Evolutionary conservation across 768 basidiomycete genomes (phyloP).

Genomic region (Phanerodontia chrysosporium): DNA sequence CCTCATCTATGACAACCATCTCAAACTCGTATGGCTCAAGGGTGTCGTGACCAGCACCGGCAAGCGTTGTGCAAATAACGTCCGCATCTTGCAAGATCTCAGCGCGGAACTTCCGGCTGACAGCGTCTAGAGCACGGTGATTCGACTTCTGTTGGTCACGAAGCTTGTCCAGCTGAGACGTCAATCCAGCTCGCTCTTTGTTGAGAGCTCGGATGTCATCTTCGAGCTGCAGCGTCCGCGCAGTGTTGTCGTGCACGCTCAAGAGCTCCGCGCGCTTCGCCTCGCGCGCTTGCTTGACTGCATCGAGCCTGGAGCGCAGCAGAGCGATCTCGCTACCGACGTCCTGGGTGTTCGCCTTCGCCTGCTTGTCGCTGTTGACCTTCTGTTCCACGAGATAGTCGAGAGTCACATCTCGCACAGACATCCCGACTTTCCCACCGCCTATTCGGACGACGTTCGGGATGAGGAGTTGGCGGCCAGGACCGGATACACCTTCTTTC

Average conservation of each 20-base stretch:
- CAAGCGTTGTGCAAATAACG: constrained; percentile 90
- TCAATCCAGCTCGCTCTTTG: constrained; percentile 56
- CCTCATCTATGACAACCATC: constrained; percentile 96
- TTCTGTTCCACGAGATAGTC: constrained; percentile 83
- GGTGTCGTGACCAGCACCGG: constrained; percentile 88
- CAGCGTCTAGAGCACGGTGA: constrained; percentile 76
- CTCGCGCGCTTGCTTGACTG: constrained; percentile 55
- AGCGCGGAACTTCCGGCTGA: constrained; percentile 64
- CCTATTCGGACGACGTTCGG: constrained; percentile 92
- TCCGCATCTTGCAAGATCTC: constrained; percentile 87
- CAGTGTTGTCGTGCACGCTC: constrained; percentile 50
- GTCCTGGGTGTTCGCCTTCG: constrained; percentile 42
- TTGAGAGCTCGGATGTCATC: constrained; percentile 68
- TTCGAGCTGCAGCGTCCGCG: constrained; percentile 52
- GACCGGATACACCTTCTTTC: constrained; percentile 68
- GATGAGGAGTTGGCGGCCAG: constrained; percentile 46
- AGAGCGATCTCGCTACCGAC: constrained; percentile 51
- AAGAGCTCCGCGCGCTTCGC: constrained; percentile 60
- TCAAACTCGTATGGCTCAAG: constrained; percentile 86
- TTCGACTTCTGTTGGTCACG: constrained; percentile 84
- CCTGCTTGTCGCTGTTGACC: constrained; percentile 41
- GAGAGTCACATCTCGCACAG: constrained; percentile 81
- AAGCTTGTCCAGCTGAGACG: constrained; percentile 67
- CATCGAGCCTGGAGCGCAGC: constrained; percentile 65
- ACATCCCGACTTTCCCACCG: constrained; percentile 67